These are phyloP conservation scores for Cucurbita argyrosperma DNA, from an alignment of 306 rosid genomes.

Conservation along the genomic window DNA sequence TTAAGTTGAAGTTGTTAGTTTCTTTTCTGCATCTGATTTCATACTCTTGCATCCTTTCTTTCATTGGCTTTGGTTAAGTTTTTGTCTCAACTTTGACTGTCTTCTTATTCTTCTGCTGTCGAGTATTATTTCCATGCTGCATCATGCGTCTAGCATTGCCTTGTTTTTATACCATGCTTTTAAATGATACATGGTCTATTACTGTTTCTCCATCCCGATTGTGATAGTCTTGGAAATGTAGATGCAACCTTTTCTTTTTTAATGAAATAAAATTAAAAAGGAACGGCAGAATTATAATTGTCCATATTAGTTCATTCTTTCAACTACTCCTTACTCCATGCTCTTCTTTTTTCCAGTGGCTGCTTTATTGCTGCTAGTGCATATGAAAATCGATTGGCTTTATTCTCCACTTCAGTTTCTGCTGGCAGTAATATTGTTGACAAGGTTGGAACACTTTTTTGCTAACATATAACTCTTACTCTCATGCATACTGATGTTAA, in stretches of 20 bases:
- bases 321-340: background rate
- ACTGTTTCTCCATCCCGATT: background rate
- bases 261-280: background rate
- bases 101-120: background rate
- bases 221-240: background rate
- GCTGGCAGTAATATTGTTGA: constrained; percentile 53
- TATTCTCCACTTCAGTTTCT: constrained; percentile 64
- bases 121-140: background rate
- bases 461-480: constrained; percentile 7
- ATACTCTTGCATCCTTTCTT: background rate
- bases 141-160: background rate
- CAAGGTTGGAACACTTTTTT: constrained; percentile 33
- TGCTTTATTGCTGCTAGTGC: constrained; percentile 88
- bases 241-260: background rate
- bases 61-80: background rate
- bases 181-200: background rate
- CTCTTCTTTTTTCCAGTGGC: constrained; percentile 57
- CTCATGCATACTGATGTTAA: background rate
- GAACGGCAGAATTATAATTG: background rate
- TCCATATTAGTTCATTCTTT: background rate
- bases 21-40: background rate
- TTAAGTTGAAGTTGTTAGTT: background rate
- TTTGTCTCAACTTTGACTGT: background rate
- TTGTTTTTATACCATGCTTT: background rate
- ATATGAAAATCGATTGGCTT: constrained; percentile 61